These are phyloP conservation scores for Blastomyces gilchristii DNA, from an alignment of 2,329 filamentous ascomycete species.

Conservation along the genomic window DNA sequence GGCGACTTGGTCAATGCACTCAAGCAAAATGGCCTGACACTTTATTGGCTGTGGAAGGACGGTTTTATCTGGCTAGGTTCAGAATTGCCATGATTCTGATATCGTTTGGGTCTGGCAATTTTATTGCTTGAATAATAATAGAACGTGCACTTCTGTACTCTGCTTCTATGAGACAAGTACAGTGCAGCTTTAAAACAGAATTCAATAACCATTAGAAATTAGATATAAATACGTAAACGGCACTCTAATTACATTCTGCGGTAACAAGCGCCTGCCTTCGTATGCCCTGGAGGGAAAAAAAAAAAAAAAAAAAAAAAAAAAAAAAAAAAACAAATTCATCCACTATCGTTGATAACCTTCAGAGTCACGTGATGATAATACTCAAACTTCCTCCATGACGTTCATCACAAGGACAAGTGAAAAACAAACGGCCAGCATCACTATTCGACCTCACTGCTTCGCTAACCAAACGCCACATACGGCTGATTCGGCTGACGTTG, in stretches of 20 bases:
- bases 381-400: no score
- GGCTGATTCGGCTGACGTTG: neutral
- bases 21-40: neutral
- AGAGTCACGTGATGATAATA: no score
- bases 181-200: neutral
- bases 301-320: neutral
- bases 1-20: neutral
- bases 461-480: neutral
- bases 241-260: no score
- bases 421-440: neutral
- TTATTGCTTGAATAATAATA: no score
- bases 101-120: no score
- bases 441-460: neutral
- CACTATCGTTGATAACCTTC: no score
- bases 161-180: neutral
- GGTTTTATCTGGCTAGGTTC: neutral
- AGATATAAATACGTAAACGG: neutral
- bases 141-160: no score
- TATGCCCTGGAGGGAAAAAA: neutral
- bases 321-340: no score
- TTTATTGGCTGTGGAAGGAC: neutral
- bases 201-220: neutral
- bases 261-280: no score
- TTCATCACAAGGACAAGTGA: neutral
- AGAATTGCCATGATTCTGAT: no score